phyloP scores from a whole-genome alignment of 495 filamentous ascomycete genomes.

The Penicillium paxilli region DNA sequence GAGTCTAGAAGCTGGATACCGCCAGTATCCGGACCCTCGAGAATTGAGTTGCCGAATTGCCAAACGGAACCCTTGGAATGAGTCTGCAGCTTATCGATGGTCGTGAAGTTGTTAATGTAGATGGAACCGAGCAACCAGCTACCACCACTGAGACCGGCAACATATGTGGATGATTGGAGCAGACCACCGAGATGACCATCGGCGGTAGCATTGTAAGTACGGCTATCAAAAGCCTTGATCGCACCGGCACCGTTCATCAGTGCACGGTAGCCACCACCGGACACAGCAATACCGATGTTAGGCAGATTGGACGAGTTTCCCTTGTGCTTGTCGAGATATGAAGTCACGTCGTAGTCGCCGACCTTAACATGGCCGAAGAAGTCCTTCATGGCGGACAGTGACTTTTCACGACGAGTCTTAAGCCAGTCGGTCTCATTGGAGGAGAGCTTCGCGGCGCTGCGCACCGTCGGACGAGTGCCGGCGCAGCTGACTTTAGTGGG shows the following conservation, averaged over 20 bases:
- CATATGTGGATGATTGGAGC: slow-evolving; percentile 80
- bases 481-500: slow-evolving; percentile 44
- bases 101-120: slow-evolving; percentile 87
- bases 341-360: slow-evolving; percentile 68
- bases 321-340: slow-evolving; percentile 62
- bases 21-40: slow-evolving; percentile 60
- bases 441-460: slow-evolving; percentile 59
- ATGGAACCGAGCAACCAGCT: slow-evolving; percentile 86
- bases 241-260: slow-evolving; percentile 88
- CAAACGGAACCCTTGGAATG: slow-evolving; percentile 53
- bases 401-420: slow-evolving; percentile 47
- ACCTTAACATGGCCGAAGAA: slow-evolving; percentile 75
- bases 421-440: slow-evolving; percentile 71
- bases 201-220: slow-evolving; percentile 64
- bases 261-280: slow-evolving; percentile 80
- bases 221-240: slow-evolving; percentile 78
- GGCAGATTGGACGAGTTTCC: slow-evolving; percentile 58
- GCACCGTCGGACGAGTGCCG: slow-evolving; percentile 47
- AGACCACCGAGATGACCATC: slow-evolving; percentile 79
- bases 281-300: slow-evolving; percentile 61
- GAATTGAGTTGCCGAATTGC: slow-evolving; percentile 77
- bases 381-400: slow-evolving; percentile 66
- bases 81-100: slow-evolving; percentile 58
- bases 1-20: slow-evolving; percentile 53
- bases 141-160: slow-evolving; percentile 84